Evolutionary conservation across 768 basidiomycete species (phyloP).

Genomic region (Lentinula sp.): DNA sequence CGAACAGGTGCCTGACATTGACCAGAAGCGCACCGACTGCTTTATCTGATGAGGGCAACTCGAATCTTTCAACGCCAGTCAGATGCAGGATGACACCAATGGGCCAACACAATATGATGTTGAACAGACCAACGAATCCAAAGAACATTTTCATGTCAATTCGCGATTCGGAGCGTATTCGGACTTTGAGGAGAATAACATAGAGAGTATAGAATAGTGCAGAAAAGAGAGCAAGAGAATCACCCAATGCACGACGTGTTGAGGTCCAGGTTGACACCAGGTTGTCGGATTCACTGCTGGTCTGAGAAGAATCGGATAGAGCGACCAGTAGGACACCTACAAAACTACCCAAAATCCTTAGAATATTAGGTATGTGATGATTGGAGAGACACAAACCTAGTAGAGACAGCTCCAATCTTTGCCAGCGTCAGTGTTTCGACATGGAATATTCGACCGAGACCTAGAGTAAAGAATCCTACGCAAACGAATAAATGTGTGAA

Average conservation of each 20-base stretch:
- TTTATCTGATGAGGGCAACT: slow-evolving; percentile 52
- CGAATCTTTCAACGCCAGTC: slow-evolving; percentile 66
- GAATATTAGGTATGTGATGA: background rate
- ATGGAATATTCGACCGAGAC: slow-evolving; percentile 71
- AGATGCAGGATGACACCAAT: slow-evolving; percentile 73
- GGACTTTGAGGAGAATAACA: slow-evolving; percentile 84
- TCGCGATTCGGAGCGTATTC: slow-evolving; percentile 73
- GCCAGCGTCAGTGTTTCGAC: slow-evolving; percentile 72
- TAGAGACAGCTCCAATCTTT: slow-evolving; percentile 73
- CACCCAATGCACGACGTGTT: slow-evolving; percentile 43
- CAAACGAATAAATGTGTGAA: background rate
- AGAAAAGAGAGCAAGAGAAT: slow-evolving; percentile 78
- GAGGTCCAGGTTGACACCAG: slow-evolving; percentile 12
- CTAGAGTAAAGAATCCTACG: slow-evolving; percentile 89
- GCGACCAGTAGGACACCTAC: slow-evolving; percentile 86
- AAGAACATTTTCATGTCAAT: slow-evolving; percentile 95
- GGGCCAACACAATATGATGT: slow-evolving; percentile 71
- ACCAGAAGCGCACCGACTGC: slow-evolving; percentile 44
- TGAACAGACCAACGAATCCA: slow-evolving; percentile 89
- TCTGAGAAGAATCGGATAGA: slow-evolving; percentile 63
- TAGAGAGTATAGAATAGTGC: slow-evolving; percentile 88
- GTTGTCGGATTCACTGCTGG: slow-evolving; percentile 9
- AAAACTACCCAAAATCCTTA: slow-evolving; percentile 41
- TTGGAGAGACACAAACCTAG: slow-evolving; percentile 49
- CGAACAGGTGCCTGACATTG: slow-evolving; percentile 39